A percentile compares a stretch with the other conserved stretches of the same genome.
These are phyloP conservation scores for Neonectria sp. DNA, from an alignment of 2,329 filamentous ascomycete species.

Conservation along the genomic window DNA sequence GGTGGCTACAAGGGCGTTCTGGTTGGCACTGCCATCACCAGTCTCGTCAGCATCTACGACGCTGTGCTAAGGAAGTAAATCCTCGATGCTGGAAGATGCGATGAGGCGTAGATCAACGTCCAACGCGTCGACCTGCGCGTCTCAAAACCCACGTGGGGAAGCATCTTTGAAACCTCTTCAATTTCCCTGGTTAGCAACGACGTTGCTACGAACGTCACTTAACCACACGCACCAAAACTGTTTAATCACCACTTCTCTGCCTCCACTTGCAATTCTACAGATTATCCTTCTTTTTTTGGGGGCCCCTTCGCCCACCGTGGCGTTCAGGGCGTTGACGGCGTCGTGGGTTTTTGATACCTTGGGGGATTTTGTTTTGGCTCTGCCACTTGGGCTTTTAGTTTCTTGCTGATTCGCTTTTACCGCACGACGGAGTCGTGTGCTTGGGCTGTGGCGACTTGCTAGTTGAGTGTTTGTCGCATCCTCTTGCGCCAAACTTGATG, in stretches of 20 bases:
- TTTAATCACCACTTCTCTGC: slow-evolving; percentile 12
- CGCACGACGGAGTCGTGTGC: slow-evolving; percentile 21
- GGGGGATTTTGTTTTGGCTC: slow-evolving; percentile 22
- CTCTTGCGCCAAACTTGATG: not conserved
- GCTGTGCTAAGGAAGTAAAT: slow-evolving; percentile 80
- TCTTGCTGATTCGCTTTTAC: slow-evolving; percentile 23
- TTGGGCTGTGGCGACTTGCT: slow-evolving; percentile 13
- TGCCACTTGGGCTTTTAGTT: slow-evolving; percentile 12
- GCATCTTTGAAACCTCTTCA: not conserved
- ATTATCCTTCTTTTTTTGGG: slow-evolving; percentile 31
- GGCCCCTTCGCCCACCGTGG: slow-evolving; percentile 41
- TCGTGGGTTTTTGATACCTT: slow-evolving; percentile 52
- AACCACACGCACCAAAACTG: slow-evolving; percentile 15
- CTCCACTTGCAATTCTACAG: slow-evolving; percentile 29
- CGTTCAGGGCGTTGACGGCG: slow-evolving; percentile 51
- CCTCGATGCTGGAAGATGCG: not conserved
- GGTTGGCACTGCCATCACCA: slow-evolving; percentile 77
- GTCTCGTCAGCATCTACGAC: slow-evolving; percentile 81
- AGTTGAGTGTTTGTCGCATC: not conserved
- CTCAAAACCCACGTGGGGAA: slow-evolving; percentile 2
- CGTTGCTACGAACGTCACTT: slow-evolving; percentile 16
- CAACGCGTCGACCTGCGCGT: not conserved
- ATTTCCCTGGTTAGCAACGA: not conserved
- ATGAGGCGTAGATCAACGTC: not conserved
- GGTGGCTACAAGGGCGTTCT: slow-evolving; percentile 80